These are phyloP conservation scores for Staphylotrichum tortipilum DNA, from an alignment of 495 filamentous ascomycete species.

Conservation along the genomic window DNA sequence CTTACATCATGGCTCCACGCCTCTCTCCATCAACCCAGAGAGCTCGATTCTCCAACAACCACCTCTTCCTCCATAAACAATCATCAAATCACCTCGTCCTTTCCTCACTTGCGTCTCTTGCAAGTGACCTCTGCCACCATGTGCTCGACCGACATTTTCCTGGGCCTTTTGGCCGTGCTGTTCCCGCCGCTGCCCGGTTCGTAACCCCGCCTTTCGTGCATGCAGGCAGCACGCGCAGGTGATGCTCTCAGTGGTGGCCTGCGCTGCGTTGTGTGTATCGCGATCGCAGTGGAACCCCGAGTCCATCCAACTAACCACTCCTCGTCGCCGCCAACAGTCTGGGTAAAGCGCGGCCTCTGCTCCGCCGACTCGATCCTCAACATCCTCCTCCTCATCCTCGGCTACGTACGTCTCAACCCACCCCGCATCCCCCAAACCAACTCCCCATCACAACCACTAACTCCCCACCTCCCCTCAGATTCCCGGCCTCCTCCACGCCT, in stretches of 20 bases:
- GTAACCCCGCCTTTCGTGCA: constrained; percentile 24
- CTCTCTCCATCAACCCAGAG: not conserved
- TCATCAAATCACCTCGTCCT: not conserved
- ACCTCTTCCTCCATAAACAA: not conserved
- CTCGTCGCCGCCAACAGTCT: constrained; percentile 50
- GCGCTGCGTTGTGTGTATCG: constrained; percentile 2
- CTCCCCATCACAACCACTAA: not conserved
- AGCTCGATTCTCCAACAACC: not conserved
- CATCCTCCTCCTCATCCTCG: constrained; percentile 80
- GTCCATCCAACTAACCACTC: not conserved
- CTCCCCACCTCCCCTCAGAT: constrained; percentile 33
- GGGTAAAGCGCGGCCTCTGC: constrained; percentile 93
- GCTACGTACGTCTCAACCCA: constrained; percentile 51
- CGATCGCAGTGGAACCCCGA: constrained; percentile 11
- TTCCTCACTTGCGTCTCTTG: not conserved
- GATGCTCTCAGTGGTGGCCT: no score
- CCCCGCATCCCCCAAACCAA: not conserved
- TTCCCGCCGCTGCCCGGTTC: constrained; percentile 90
- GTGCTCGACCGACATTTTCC: constrained; percentile 77
- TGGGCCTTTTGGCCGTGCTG: constrained; percentile 78
- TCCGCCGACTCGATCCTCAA: constrained; percentile 91
- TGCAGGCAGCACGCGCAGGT: no score
- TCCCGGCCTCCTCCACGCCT: constrained; percentile 86
- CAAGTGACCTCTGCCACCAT: constrained; percentile 13
- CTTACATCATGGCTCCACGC: constrained; percentile 9